A percentile compares a stretch with the other conserved stretches of the same genome.
These are phyloP conservation scores for Cercospora brassicicola DNA, from an alignment of 2,329 filamentous ascomycete genomes.

Conservation along the genomic window DNA sequence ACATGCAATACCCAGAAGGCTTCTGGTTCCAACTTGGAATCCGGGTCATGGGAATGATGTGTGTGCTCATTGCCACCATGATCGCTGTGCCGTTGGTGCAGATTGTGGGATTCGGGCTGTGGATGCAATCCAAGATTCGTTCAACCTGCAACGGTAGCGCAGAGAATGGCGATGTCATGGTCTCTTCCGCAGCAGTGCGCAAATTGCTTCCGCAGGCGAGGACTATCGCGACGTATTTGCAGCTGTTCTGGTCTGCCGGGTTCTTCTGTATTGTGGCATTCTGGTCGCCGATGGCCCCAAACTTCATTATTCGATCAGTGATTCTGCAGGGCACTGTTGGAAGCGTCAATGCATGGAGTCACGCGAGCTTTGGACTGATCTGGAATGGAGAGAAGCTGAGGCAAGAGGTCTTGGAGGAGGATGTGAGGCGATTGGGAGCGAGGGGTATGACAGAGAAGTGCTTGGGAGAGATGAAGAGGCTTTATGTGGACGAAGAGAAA, in stretches of 20 bases:
- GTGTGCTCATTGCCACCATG: not conserved
- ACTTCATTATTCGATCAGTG: not conserved
- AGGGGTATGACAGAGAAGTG: not conserved
- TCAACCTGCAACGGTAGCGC: not conserved
- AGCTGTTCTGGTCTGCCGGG: not conserved
- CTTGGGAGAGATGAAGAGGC: not conserved
- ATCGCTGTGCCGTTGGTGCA: slow-evolving; percentile 1
- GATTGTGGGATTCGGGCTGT: slow-evolving; percentile 2
- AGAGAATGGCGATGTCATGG: not conserved
- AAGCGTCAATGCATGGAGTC: slow-evolving; percentile 4
- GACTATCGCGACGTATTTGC: not conserved
- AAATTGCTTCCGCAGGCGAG: not conserved
- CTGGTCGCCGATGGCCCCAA: not conserved
- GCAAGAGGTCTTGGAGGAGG: not conserved
- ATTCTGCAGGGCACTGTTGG: slow-evolving; percentile 3
- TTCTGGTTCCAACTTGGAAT: slow-evolving; percentile 1
- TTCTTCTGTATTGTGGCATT: slow-evolving; percentile 3
- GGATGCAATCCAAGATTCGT: slow-evolving; percentile 2
- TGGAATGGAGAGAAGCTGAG: slow-evolving; percentile 2
- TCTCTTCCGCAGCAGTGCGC: not conserved
- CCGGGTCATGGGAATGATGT: not conserved
- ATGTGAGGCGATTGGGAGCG: not conserved
- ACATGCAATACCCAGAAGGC: not conserved
- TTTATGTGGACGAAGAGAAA: not conserved
- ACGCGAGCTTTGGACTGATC: not conserved